Conservation (phyloP, 257 asterid species). For the Solanum tacnaense region DNA sequence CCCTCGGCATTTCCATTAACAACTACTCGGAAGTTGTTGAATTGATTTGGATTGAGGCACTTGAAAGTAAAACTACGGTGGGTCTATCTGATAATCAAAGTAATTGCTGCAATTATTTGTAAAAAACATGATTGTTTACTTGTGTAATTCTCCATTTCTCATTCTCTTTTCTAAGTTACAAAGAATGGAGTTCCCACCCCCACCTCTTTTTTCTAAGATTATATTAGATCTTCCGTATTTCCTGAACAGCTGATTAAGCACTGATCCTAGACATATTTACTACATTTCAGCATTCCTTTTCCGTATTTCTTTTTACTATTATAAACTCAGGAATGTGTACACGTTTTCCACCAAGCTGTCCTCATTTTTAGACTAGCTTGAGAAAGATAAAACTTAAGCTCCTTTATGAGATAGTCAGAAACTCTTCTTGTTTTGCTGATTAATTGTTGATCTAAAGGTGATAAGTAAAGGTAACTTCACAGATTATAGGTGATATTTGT, state of each 20-base stretch:
- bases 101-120: neutral
- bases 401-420: neutral
- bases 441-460: neutral
- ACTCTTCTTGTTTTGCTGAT: neutral
- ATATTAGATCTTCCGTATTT: neutral
- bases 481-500: neutral
- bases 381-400: neutral
- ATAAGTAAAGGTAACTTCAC: neutral
- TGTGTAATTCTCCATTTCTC: neutral
- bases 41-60: neutral
- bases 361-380: neutral
- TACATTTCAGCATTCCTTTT: neutral
- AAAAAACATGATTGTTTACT: neutral
- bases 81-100: neutral
- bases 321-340: neutral
- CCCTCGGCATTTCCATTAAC: neutral
- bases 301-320: neutral
- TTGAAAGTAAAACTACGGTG: neutral
- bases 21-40: slow-evolving; percentile 10
- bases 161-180: neutral
- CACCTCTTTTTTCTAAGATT: neutral
- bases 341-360: neutral
- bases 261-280: neutral
- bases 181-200: neutral
- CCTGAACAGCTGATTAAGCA: neutral